Conservation (phyloP, 805 yeast species). For the Cyberlindnera bimundalis region DNA sequence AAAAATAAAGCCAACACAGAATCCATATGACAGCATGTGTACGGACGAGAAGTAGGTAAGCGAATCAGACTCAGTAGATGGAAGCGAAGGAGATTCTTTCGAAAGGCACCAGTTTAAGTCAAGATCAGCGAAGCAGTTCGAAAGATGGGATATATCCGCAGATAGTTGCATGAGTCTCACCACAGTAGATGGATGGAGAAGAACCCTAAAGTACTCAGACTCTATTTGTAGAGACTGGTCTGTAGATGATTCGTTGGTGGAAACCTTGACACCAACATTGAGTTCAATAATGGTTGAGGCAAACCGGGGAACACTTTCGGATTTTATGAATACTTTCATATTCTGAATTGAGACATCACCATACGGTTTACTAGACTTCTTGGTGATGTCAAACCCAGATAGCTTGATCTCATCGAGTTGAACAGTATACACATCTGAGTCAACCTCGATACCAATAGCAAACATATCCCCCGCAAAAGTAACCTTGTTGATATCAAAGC, state of each 20-base stretch:
- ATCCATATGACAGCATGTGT: conserved; percentile 56
- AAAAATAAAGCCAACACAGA: conserved; percentile 79
- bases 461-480: conserved; percentile 8
- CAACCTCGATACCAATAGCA: conserved; percentile 6
- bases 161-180: conserved; percentile 28
- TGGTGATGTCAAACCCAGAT: conserved; percentile 12
- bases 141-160: conserved; percentile 9
- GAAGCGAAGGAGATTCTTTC: neutral
- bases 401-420: conserved; percentile 12
- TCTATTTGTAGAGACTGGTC: conserved; percentile 51
- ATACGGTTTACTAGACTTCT: conserved; percentile 11
- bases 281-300: conserved; percentile 45
- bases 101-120: neutral
- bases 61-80: neutral
- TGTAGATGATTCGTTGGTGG: conserved; percentile 34
- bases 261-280: conserved; percentile 40
- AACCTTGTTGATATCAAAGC: conserved; percentile 5
- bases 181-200: conserved; percentile 50
- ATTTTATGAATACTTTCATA: conserved; percentile 29
- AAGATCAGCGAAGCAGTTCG: neutral
- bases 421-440: conserved; percentile 4
- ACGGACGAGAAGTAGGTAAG: conserved; percentile 39
- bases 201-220: conserved; percentile 55
- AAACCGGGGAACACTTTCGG: conserved; percentile 32
- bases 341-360: conserved; percentile 28